phyloP scores from a whole-genome alignment of 495 filamentous ascomycete species.

The Tuber magnatum region DNA sequence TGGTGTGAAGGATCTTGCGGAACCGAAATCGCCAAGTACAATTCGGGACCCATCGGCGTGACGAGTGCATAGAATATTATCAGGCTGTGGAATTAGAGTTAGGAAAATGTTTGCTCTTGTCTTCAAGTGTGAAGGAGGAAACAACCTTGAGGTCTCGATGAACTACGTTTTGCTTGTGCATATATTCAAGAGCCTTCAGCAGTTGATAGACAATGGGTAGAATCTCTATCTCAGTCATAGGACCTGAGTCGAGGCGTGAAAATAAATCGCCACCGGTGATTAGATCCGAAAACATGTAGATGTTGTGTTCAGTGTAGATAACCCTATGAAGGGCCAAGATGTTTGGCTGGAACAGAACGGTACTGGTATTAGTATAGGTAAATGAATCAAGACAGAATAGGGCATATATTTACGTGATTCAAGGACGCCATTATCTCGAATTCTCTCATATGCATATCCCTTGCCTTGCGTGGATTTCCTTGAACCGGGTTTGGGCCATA shows the following conservation, averaged over 20 bases:
- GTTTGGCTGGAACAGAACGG: constrained; percentile 42
- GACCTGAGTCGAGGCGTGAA: constrained; percentile 50
- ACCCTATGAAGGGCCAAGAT: constrained; percentile 47
- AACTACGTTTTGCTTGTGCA: constrained; percentile 53
- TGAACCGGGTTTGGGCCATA: constrained; percentile 12
- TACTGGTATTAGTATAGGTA: neutral
- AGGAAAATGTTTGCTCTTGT: neutral
- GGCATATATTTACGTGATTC: constrained; percentile 41
- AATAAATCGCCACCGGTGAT: constrained; percentile 59
- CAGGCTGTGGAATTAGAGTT: constrained; percentile 43
- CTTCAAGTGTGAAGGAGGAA: neutral
- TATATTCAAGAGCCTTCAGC: constrained; percentile 54
- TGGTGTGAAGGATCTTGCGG: constrained; percentile 43
- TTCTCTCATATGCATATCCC: constrained; percentile 33
- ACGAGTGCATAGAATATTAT: constrained; percentile 58
- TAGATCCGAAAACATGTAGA: constrained; percentile 53
- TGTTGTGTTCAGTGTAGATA: constrained; percentile 41
- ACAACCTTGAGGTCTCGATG: constrained; percentile 59
- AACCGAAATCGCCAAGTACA: constrained; percentile 61
- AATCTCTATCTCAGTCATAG: constrained; percentile 49
- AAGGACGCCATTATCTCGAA: constrained; percentile 44
- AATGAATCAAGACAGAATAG: neutral
- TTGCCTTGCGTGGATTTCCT: constrained; percentile 17
- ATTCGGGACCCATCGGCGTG: constrained; percentile 45
- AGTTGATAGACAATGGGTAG: constrained; percentile 55